A percentile compares a stretch with the other conserved stretches of the same genome.
These are phyloP conservation scores for Echria macrotheca DNA, from an alignment of 495 filamentous ascomycete species.

Conservation along the genomic window DNA sequence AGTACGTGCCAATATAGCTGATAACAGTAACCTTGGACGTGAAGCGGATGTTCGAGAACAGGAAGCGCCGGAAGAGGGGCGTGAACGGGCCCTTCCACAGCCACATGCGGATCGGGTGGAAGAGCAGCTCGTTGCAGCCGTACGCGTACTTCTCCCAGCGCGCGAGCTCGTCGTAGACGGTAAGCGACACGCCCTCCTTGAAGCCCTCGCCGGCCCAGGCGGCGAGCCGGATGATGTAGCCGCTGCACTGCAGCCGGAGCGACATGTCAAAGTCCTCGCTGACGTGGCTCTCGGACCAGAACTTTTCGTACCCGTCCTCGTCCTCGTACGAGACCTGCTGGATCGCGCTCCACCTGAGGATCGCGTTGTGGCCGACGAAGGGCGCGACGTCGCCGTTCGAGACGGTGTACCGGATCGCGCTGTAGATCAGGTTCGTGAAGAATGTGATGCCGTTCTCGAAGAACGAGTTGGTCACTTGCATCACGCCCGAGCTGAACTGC, in stretches of 20 bases:
- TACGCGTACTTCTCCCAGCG: conserved; percentile 87
- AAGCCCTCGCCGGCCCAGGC: conserved; percentile 71
- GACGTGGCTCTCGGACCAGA: conserved; percentile 78
- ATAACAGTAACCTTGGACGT: conserved; percentile 76
- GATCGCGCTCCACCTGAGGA: conserved; percentile 73
- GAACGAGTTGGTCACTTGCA: conserved; percentile 70
- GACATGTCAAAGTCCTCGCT: conserved; percentile 87
- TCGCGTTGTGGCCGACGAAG: conserved; percentile 75
- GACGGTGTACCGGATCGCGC: conserved; percentile 69
- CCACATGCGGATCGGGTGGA: conserved; percentile 66
- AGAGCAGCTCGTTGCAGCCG: conserved; percentile 79
- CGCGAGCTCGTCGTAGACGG: conserved; percentile 77
- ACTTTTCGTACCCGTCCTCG: conserved; percentile 67
- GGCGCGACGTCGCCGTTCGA: conserved; percentile 79
- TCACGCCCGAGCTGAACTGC: conserved; percentile 76
- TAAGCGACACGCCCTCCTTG: conserved; percentile 80
- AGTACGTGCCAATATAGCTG: conserved; percentile 84
- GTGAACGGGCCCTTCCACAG: conserved; percentile 65
- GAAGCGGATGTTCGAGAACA: conserved; percentile 67
- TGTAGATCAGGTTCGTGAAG: conserved; percentile 82
- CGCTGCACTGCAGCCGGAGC: conserved; percentile 64
- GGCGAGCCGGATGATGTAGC: conserved; percentile 69
- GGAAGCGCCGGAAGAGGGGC: conserved; percentile 63
- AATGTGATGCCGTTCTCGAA: conserved; percentile 77
- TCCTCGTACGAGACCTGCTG: conserved; percentile 68